These are phyloP conservation scores for Lathyrus oleraceus DNA, from an alignment of 306 rosid genomes.

Conservation along the genomic window DNA sequence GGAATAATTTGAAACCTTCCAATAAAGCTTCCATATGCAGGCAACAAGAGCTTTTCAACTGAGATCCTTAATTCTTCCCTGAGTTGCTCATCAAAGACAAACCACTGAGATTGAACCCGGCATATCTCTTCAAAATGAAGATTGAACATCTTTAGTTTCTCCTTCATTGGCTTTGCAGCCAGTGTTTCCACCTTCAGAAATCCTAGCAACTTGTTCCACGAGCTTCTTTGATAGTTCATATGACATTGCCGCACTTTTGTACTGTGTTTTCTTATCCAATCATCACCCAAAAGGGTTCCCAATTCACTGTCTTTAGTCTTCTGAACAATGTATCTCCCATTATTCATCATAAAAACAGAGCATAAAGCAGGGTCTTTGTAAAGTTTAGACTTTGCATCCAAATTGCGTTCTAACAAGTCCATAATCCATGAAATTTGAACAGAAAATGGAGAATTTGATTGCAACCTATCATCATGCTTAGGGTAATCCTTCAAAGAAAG, in stretches of 20 bases:
- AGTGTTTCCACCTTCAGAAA: conserved; percentile 55
- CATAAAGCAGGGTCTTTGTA: conserved; percentile 68
- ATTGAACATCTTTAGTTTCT: conserved; percentile 58
- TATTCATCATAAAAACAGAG: conserved; percentile 76
- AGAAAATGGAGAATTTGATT: conserved; percentile 39
- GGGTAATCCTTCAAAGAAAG: conserved; percentile 40
- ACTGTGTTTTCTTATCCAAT: conserved; percentile 69
- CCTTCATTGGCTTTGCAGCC: conserved; percentile 59
- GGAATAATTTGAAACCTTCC: conserved; percentile 47
- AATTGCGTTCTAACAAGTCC: conserved; percentile 68
- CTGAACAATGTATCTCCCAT: conserved; percentile 65
- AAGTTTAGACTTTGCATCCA: conserved; percentile 62
- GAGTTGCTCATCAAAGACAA: conserved; percentile 54
- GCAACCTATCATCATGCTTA: conserved; percentile 49
- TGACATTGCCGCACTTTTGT: conserved; percentile 58
- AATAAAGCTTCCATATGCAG: conserved; percentile 63
- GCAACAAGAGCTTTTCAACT: conserved; percentile 47
- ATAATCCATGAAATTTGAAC: conserved; percentile 65
- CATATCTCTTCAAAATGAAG: conserved; percentile 22
- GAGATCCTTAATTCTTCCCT: conserved; percentile 61
- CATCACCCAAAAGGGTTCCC: conserved; percentile 62
- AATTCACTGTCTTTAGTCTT: conserved; percentile 66
- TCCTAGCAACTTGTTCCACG: conserved; percentile 68
- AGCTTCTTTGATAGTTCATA: conserved; percentile 58
- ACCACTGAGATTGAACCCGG: conserved; percentile 23